Evolutionary conservation across 2,329 filamentous ascomycete species (phyloP).

Genomic region (Davidsoniella eucalypti): DNA sequence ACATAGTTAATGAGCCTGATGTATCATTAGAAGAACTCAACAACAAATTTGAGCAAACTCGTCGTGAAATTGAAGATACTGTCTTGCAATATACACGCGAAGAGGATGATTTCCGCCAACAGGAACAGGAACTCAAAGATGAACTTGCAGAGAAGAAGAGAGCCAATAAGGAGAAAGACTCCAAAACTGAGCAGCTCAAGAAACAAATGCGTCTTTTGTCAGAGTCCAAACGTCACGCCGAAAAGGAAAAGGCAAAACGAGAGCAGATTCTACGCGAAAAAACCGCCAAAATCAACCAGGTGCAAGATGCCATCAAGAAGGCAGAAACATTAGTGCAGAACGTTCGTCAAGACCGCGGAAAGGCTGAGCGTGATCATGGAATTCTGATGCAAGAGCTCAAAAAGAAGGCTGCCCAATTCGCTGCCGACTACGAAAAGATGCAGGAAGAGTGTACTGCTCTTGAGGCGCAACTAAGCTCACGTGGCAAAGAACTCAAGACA

Average conservation of each 20-base stretch:
- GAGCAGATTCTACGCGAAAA: constrained; percentile 57
- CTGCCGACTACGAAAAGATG: constrained; percentile 38
- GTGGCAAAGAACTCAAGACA: constrained; percentile 48
- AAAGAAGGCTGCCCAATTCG: constrained; percentile 33
- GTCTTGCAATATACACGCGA: constrained; percentile 54
- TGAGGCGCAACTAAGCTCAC: constrained; percentile 56
- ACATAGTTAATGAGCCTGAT: constrained; percentile 33
- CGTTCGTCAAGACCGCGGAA: constrained; percentile 39
- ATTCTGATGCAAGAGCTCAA: constrained; percentile 35
- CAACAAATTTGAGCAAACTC: constrained; percentile 60
- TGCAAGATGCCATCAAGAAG: constrained; percentile 51
- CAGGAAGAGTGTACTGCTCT: constrained; percentile 48
- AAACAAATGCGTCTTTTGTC: constrained; percentile 67
- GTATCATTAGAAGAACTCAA: constrained; percentile 64
- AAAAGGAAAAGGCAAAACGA: constrained; percentile 63
- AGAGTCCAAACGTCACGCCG: constrained; percentile 62
- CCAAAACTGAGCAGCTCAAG: constrained; percentile 69
- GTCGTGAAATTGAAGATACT: constrained; percentile 69
- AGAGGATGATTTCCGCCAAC: constrained; percentile 50
- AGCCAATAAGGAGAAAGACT: constrained; percentile 75
- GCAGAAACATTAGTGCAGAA: constrained; percentile 48
- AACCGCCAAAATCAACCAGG: constrained; percentile 48
- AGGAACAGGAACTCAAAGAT: constrained; percentile 50
- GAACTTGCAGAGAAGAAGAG: constrained; percentile 68
- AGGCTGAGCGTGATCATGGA: constrained; percentile 36